Evolutionary conservation across 2,329 filamentous ascomycete genomes (phyloP).

Genomic region (Coleophoma eucalyptorum): DNA sequence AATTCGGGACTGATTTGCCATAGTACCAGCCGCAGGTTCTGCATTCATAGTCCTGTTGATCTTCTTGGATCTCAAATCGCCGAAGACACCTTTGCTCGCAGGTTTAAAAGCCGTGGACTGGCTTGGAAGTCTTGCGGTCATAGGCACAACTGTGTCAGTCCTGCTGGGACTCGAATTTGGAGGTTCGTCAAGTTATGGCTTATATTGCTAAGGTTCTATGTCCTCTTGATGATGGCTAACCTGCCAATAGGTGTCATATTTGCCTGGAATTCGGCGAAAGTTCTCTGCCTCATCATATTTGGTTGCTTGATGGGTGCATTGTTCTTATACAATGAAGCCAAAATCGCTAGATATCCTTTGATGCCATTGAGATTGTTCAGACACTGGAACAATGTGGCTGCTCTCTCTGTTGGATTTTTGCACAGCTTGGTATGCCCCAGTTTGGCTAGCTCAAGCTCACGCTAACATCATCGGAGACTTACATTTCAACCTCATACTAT

Average conservation of each 20-base stretch:
- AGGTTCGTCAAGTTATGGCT: conserved; percentile 36
- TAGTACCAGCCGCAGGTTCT: conserved; percentile 19
- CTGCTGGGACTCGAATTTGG: conserved; percentile 84
- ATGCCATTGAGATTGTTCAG: conserved; percentile 73
- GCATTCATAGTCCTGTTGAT: conserved; percentile 51
- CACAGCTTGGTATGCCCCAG: conserved; percentile 53
- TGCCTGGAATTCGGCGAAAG: conserved; percentile 44
- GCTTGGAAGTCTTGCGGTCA: conserved; percentile 55
- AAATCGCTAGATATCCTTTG: conserved; percentile 70
- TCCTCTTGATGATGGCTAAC: not conserved
- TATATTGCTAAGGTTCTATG: not conserved
- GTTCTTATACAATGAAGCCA: conserved; percentile 71
- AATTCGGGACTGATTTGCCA: not conserved
- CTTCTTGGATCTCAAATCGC: conserved; percentile 64
- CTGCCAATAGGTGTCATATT: conserved; percentile 42
- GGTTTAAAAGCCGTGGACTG: conserved; percentile 61
- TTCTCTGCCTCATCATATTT: conserved; percentile 51
- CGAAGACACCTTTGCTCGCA: conserved; percentile 55
- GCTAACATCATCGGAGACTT: conserved; percentile 61
- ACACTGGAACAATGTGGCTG: conserved; percentile 60
- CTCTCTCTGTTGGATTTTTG: conserved; percentile 64
- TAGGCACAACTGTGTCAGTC: conserved; percentile 77
- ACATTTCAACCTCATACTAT: conserved; percentile 1
- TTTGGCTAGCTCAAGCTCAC: conserved; percentile 35
- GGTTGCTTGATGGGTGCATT: conserved; percentile 49